These are phyloP conservation scores for Zoysia pacifica DNA, from an alignment of 176 grass and related monocot genomes.

Conservation along the genomic window DNA sequence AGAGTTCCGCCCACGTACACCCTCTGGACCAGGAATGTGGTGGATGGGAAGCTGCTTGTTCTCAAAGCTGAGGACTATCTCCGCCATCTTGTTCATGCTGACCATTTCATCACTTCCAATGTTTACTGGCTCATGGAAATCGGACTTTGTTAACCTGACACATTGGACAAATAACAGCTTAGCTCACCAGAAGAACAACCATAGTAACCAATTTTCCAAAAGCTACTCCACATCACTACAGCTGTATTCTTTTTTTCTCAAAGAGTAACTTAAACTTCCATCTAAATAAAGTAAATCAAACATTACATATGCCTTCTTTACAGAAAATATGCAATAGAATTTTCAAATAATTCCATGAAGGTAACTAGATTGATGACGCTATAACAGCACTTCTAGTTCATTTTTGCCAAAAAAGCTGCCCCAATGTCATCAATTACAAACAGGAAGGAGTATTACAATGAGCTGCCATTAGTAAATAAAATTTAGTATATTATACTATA, in stretches of 20 bases:
- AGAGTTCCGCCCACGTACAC: constrained; percentile 79
- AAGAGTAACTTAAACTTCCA: constrained; percentile 2
- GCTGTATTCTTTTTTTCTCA: not conserved
- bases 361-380: not conserved
- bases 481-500: not conserved
- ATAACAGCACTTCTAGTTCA: not conserved
- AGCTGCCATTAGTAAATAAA: not conserved
- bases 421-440: not conserved
- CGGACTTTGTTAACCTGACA: constrained; percentile 76
- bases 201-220: not conserved
- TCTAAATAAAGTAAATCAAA: constrained; percentile 8
- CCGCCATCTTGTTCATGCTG: constrained; percentile 93
- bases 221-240: not conserved
- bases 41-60: constrained; percentile 71
- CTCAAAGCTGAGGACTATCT: constrained; percentile 79
- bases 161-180: constrained; percentile 17
- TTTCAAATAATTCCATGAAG: not conserved
- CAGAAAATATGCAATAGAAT: not conserved
- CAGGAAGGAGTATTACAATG: not conserved
- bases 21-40: constrained; percentile 88
- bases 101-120: constrained; percentile 90
- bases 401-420: not conserved
- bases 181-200: not conserved
- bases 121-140: constrained; percentile 81
- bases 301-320: not conserved